A percentile compares a stretch with the other conserved stretches of the same genome.
Conservation (phyloP, 2,329 filamentous ascomycete genomes). For the Bisporella sp. region DNA sequence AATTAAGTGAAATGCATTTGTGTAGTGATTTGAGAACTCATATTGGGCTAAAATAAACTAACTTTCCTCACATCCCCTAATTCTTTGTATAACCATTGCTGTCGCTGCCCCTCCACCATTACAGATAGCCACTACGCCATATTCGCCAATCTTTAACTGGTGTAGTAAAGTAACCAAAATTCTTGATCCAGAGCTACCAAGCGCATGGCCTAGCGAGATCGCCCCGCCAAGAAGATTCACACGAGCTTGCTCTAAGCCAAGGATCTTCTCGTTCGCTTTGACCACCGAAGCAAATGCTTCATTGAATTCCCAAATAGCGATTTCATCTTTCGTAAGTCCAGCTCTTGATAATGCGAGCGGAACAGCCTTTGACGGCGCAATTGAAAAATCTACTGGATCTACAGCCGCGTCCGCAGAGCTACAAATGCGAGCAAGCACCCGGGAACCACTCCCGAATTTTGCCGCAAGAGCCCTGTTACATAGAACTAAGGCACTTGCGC, state of each 20-base stretch:
- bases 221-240: slow-evolving; percentile 88
- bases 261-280: slow-evolving; percentile 60
- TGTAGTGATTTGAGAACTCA: neutral
- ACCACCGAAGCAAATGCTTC: slow-evolving; percentile 92
- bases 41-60: neutral
- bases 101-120: slow-evolving; percentile 93
- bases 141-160: slow-evolving; percentile 83
- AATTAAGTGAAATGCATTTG: neutral
- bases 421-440: slow-evolving; percentile 76
- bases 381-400: slow-evolving; percentile 82
- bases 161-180: slow-evolving; percentile 88
- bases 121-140: slow-evolving; percentile 92
- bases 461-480: slow-evolving; percentile 72
- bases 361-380: slow-evolving; percentile 84
- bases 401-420: slow-evolving; percentile 83
- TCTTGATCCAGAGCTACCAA: slow-evolving; percentile 87
- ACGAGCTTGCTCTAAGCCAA: slow-evolving; percentile 69
- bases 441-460: slow-evolving; percentile 67
- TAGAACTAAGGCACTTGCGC: slow-evolving; percentile 78
- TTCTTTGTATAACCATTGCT: slow-evolving; percentile 82
- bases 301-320: slow-evolving; percentile 93
- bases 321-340: slow-evolving; percentile 80
- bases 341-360: slow-evolving; percentile 79
- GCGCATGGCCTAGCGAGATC: slow-evolving; percentile 83
- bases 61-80: slow-evolving; percentile 34